Base-by-base conservation (phyloP, 2,329 filamentous ascomycete species). In the Monilinia fructicola region DNA sequence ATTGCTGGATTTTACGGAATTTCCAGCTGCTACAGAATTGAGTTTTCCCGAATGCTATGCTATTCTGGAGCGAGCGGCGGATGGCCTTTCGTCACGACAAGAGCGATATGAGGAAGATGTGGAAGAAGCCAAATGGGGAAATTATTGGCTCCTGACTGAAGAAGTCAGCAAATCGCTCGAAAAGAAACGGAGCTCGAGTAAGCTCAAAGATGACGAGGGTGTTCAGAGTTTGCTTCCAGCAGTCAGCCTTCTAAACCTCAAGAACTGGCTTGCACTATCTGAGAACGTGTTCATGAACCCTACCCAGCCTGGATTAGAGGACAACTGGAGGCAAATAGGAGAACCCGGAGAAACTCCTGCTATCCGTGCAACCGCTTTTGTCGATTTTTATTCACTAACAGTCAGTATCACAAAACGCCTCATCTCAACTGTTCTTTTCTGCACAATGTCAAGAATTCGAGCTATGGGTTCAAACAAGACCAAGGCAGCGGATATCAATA, bases 201-300 rank as follows among this genome's bases (percentile, higher is more conserved):
- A 23, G 44, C 46, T 31, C 4, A 46, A 65, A 31, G 68, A 58
- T 10, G 71, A 70, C 12, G 70, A 79, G 44, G 69, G 71, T 35
- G 75, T 69, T 48, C 54, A 73, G 11, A 70, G 75, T 55, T 73
- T 80, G 2, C 75, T 84, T 21, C 80, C 81, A 1, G 84, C 85
- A 60, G 79, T 84, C 2, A 76, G 80, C 23, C 74, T 94, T 0
- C 85, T 95, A 55, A 79, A 84, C 54, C 74, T 88, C 2, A 77
- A 78, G 3, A 81, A 78, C 12, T 92, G 90, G 86, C 77, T 93
- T 4, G 77, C 78, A 6, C 80, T 95, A 4, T 88, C 90, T 0
- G 81, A 84, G 55, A 80, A 81, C 1, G 72, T 93, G 1, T 95
- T 94, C 75, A 94, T 96, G 91, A 94, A 93, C 68, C 72, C 79